Base-by-base conservation (phyloP, 2,329 filamentous ascomycete genomes). In the Metarhizium robertsii region DNA sequence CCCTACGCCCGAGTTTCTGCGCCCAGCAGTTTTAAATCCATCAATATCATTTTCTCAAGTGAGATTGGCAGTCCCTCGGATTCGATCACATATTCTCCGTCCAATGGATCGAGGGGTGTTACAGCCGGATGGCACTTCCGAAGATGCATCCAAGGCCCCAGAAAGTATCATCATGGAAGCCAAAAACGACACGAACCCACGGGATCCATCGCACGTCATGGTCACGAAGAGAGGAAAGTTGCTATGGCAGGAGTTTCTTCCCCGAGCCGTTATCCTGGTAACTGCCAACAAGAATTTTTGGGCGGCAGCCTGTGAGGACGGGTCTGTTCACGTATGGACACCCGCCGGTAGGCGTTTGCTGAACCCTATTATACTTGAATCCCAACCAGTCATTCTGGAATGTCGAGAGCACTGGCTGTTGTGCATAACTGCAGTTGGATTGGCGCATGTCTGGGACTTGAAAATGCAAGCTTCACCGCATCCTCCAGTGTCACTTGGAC, bases 381-480 rank as follows among this genome's bases (percentile, higher is more conserved):
- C 92, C 2, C 92, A 97, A 64, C 90, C 94, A 0, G 92, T 97
- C 36, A 94, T 99, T 55, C 78, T 99, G 30, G 94, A 97, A 68
- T 92, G 88, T 64, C 84, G 92, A 55, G 89, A 88, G 11, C 88
- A 88, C 73, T 97, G 90, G 88, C 75, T 99, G 5, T 78, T 99
- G 52, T 92, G 88, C 66, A 87, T 99, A 60, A 92, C 90, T 4
- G 87, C 92, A 1, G 87, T 89, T 4, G 94, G 94, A 5, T 83
- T 92, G 71, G 94, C 87, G 63, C 86, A 97, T 69, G 89, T 99
- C 46, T 99, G 92, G 92, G 92, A 97, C 67, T 78, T 96, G 57
- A 87, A 87, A 61, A 88, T 83, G 0, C 85, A 95, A 66, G 84
- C 85, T 3, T 87, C 92, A 0, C 89, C 91, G 18, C 92, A 96